Conservation (phyloP, 139 green algal species). For the Pseudopediastrum boryanum region DNA sequence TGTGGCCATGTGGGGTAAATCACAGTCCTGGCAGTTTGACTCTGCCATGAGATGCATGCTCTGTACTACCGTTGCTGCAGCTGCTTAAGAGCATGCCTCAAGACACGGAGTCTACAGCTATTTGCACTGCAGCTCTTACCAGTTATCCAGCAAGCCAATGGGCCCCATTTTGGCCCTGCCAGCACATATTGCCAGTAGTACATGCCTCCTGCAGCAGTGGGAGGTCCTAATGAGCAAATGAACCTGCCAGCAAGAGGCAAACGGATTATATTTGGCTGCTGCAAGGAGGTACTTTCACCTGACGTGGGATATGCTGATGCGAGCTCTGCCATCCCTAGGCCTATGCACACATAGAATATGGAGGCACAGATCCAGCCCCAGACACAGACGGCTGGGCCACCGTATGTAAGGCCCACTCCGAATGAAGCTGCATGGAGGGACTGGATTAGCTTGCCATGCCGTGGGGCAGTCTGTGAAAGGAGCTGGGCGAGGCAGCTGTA, state of each 20-base stretch:
- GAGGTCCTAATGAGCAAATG: too few species aligned
- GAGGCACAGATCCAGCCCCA: slow-evolving; percentile 44
- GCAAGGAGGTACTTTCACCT: not conserved
- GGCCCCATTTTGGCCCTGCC: slow-evolving; percentile 2
- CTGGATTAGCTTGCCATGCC: not conserved
- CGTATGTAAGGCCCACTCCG: slow-evolving; percentile 27
- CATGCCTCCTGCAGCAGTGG: slow-evolving; percentile 43
- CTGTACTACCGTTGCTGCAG: too few species aligned
- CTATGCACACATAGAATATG: slow-evolving; percentile 33
- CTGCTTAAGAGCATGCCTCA: too few species aligned
- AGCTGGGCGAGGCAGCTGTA: not conserved
- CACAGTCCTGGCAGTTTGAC: too few species aligned
- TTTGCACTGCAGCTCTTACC: too few species aligned
- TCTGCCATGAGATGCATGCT: too few species aligned
- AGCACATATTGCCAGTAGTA: slow-evolving; percentile 41
- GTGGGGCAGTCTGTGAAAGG: not conserved
- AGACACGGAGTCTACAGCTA: too few species aligned
- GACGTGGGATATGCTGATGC: slow-evolving; percentile 39
- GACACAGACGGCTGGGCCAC: slow-evolving; percentile 43
- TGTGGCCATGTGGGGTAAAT: too few species aligned
- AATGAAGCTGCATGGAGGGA: slow-evolving; percentile 30
- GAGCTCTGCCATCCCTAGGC: slow-evolving; percentile 48
- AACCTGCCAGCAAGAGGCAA: too few species aligned
- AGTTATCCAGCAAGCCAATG: slow-evolving; percentile 32
- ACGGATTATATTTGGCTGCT: too few species aligned